Evolutionary conservation across 2,329 filamentous ascomycete species (phyloP), one percentile per base, ranked within the genome.

Genomic region (Fusarium sterilihyphosum): DNA sequence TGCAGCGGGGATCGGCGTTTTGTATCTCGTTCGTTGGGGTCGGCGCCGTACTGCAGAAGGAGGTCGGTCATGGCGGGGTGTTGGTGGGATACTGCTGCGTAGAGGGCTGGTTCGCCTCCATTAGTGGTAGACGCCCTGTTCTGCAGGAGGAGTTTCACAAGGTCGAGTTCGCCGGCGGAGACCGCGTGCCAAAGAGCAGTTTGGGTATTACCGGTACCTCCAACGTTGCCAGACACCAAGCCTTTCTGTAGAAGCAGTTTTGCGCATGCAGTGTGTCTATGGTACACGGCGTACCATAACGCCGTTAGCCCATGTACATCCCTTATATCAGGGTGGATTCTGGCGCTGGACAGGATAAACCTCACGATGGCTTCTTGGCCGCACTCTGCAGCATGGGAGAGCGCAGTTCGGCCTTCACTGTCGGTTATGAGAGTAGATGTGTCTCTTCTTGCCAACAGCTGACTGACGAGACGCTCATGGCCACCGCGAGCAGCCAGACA

Each of bases 371-470:
- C 20, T 18, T 35, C 43, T 3, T 44, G 58, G 0, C 67, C 63
- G 4, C 24, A 33, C 18, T 69, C 57, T 1, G 67, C 67, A 9
- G 71, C 67, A 2, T 68, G 41, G 1, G 46, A 69, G 0, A 74
- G 71, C 0, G 26, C 43, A 12, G 72, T 61, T 6, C 67, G 57
- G 8, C 49, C 47, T 6, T 24, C 5, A 2, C 4, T 31, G 7
- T 68, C 53, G 1, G 18, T 6, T 2, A 52, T 16, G 3, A 65
- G 17, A 8, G 17, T 5, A 1, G 60, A 18, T 12, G 49, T 73
- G 24, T 73, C 71, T 46, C 31, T 47, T 24, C 70, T 56, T 3
- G 49, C 44, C 40, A 73, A 31, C 0, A 73, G 29, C 4, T 70
- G 66, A 1, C 20, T 43, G 0, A 73, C 22, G 0, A 73, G 16